phyloP scores from a whole-genome alignment of 2,329 filamentous ascomycete species.

The Plenodomus lindquistii region DNA sequence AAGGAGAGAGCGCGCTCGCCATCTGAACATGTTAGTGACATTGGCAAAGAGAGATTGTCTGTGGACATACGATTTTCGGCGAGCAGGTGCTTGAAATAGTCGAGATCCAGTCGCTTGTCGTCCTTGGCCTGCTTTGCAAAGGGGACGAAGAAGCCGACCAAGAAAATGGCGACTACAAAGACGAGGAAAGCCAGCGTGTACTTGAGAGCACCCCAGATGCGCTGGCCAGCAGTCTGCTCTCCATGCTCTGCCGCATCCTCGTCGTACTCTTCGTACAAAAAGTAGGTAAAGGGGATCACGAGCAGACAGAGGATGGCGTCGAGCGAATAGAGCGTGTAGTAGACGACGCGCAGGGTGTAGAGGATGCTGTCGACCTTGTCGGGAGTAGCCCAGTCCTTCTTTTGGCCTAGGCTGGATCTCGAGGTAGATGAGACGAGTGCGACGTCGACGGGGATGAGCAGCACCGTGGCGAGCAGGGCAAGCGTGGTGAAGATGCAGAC shows the following conservation, averaged over 20 bases:
- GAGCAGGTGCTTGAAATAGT: conserved; percentile 87
- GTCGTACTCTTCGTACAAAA: conserved; percentile 97
- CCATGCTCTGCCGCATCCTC: conserved; percentile 84
- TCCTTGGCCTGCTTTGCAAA: conserved; percentile 67
- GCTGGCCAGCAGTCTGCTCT: conserved; percentile 68
- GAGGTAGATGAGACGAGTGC: conserved; percentile 90
- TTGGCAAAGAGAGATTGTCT: conserved; percentile 1
- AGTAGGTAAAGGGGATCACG: conserved; percentile 93
- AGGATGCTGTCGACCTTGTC: conserved; percentile 77
- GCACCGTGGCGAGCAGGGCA: conserved; percentile 84
- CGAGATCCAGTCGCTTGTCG: conserved; percentile 74
- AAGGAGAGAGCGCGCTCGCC: conserved; percentile 93
- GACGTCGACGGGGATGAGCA: conserved; percentile 93
- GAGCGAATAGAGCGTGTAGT: conserved; percentile 89
- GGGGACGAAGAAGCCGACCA: conserved; percentile 93
- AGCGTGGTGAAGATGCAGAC: conserved; percentile 88
- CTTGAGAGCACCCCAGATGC: conserved; percentile 83
- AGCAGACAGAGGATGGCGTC: conserved; percentile 88
- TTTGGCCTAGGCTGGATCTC: conserved; percentile 72
- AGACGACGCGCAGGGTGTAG: conserved; percentile 80
- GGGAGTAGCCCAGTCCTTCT: conserved; percentile 94
- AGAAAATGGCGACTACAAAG: conserved; percentile 79
- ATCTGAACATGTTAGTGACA: conserved; percentile 51
- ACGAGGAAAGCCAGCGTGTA: conserved; percentile 86
- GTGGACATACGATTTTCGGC: conserved; percentile 70